A percentile compares a stretch with the other conserved stretches of the same genome.
phyloP scores from a whole-genome alignment of 2,329 filamentous ascomycete species.

The Sporothrix sp. region DNA sequence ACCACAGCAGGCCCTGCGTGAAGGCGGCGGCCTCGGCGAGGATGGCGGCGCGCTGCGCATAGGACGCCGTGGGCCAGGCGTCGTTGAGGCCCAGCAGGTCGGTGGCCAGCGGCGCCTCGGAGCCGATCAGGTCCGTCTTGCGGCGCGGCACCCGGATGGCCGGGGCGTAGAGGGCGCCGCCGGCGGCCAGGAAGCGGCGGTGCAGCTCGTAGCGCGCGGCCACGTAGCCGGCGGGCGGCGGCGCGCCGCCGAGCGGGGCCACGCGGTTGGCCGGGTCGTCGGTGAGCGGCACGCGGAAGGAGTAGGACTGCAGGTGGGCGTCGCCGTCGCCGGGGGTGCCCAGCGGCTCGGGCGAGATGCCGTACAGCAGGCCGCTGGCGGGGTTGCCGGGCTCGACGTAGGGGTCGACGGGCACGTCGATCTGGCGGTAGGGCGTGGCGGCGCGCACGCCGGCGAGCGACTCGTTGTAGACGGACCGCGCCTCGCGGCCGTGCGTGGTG shows the following conservation, averaged over 20 bases:
- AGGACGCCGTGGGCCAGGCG: constrained; percentile 1
- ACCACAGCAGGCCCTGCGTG: constrained; percentile 2
- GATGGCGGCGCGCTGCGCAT: neutral
- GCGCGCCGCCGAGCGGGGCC: neutral
- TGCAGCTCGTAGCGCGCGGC: constrained; percentile 4
- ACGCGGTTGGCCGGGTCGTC: constrained; percentile 5
- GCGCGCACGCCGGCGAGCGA: neutral
- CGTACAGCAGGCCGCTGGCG: neutral
- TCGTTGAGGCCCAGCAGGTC: constrained; percentile 5
- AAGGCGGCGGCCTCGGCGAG: neutral
- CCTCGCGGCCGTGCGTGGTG: neutral
- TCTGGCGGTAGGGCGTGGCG: constrained; percentile 5
- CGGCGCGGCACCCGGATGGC: neutral
- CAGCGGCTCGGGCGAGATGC: constrained; percentile 1
- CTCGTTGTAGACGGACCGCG: neutral
- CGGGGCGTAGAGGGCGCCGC: constrained; percentile 2
- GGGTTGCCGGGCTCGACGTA: neutral
- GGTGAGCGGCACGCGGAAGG: constrained; percentile 3
- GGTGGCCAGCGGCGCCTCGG: constrained; percentile 2
- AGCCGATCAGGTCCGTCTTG: constrained; percentile 6
- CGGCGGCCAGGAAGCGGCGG: neutral
- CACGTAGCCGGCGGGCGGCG: neutral
- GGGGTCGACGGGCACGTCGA: constrained; percentile 2
- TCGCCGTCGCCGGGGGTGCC: constrained; percentile 5
- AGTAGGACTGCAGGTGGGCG: constrained; percentile 5